Evolutionary conservation across 495 filamentous ascomycete species (phyloP).

Genomic region (Penicillium antarcticum): DNA sequence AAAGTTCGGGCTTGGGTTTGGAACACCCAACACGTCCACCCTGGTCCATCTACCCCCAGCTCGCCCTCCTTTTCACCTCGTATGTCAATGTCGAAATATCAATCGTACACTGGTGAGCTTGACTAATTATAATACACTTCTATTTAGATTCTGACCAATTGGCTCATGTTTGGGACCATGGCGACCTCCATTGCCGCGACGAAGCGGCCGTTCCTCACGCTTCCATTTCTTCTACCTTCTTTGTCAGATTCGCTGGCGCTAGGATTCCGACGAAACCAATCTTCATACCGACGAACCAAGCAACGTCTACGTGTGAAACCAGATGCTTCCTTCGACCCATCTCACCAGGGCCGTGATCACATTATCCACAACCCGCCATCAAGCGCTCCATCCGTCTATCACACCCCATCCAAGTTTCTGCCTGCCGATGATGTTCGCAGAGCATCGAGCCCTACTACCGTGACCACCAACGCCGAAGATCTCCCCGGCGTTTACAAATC

Average conservation of each 20-base stretch:
- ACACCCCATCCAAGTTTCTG: constrained; percentile 89
- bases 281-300: constrained; percentile 66
- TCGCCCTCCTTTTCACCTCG: constrained; percentile 1
- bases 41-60: constrained; percentile 1
- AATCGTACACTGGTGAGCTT: not conserved
- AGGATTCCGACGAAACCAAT: constrained; percentile 55
- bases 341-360: constrained; percentile 49
- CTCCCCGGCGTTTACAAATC: constrained; percentile 57
- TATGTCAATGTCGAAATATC: not conserved
- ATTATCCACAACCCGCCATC: constrained; percentile 96
- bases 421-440: constrained; percentile 73
- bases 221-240: constrained; percentile 40
- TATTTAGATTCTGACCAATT: not conserved
- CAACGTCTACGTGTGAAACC: constrained; percentile 70
- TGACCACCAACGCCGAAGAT: constrained; percentile 18
- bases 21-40: constrained; percentile 11
- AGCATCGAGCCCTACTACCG: constrained; percentile 38
- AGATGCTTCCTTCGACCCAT: constrained; percentile 63
- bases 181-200: constrained; percentile 28
- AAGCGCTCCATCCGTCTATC: constrained; percentile 72
- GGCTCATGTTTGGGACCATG: constrained; percentile 16
- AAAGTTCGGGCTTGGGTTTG: constrained; percentile 20
- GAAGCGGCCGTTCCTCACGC: constrained; percentile 40
- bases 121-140: not conserved
- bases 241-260: constrained; percentile 33